Evolutionary conservation across 2,329 filamentous ascomycete genomes (phyloP), one percentile per base, ranked within the genome.

Genomic region (Trichoderma harzianum): DNA sequence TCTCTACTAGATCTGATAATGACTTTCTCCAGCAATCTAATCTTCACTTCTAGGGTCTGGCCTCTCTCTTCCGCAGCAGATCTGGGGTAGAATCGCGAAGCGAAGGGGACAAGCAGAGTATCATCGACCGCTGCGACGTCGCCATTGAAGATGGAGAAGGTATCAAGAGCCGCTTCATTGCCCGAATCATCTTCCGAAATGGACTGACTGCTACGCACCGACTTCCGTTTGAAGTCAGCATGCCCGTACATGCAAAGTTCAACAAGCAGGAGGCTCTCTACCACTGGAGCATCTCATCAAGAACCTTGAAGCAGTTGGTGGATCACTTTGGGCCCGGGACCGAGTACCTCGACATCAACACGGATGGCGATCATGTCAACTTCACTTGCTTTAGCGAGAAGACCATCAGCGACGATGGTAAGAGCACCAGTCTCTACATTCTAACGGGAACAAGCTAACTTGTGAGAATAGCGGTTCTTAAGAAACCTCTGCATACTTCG

Each of bases 381-480:
- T 93, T 95, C 76, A 93, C 92, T 30, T 94, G 92, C 78, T 95
- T 93, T 77, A 94, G 92, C 0, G 93, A 95, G 79, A 95, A 93
- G 82, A 89, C 92, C 10, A 87, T 90, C 70, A 91, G 90, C 75
- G 90, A 91, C 63, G 83, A 85, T 71, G 80, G 83, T 82, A 74
- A 14, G 80, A 77, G 11, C 0, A 16, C 6, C 24, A 11, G 3
- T 18, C 18, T 16, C 8, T 16, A n/a, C 12, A 11, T 65, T 62
- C 24, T 11, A 5, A 14, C 72, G 11, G 28, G 21, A 74, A 68
- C 75, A 74, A 64, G 76, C 71, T 60, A 26, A 14, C 12, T 24
- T 39, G 53, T 26, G 5, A 34, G n/a, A 21, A 91, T 65, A 92
- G 92, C 93, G 76, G 89, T 94, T 18, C 82, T 95, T 58, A 94